These are phyloP conservation scores for Curvularia hawaiiensis DNA, from an alignment of 2,329 filamentous ascomycete genomes.

Conservation along the genomic window DNA sequence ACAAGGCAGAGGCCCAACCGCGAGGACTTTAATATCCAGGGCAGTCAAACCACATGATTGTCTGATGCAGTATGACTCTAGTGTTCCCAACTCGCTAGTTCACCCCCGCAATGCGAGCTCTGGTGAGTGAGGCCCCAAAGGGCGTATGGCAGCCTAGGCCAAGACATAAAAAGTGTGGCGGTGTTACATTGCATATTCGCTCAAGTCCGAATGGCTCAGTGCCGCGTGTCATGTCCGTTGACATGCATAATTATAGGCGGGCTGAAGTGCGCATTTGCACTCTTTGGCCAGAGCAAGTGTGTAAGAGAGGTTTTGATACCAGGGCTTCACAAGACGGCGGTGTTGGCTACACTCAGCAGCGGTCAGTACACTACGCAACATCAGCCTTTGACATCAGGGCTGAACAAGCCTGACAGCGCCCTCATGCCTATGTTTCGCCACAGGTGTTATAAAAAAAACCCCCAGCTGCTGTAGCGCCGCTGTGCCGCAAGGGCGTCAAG, in stretches of 20 bases:
- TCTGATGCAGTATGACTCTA: neutral
- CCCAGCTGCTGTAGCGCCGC: neutral
- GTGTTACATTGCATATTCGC: neutral
- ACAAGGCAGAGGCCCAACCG: neutral
- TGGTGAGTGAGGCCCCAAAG: neutral
- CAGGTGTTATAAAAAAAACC: neutral
- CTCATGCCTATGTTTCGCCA: neutral
- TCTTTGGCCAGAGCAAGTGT: neutral
- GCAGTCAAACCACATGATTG: neutral
- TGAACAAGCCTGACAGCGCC: neutral
- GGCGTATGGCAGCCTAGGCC: slow-evolving; percentile 8
- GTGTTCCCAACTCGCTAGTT: neutral
- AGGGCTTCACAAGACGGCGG: neutral
- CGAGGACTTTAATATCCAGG: neutral
- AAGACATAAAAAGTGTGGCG: neutral
- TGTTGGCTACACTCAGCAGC: too few species aligned
- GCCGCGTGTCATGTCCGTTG: neutral
- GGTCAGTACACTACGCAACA: too few species aligned
- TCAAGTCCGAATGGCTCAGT: neutral
- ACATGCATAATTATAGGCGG: neutral
- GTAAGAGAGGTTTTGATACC: neutral
- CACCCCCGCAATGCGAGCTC: neutral
- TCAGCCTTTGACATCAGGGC: neutral
- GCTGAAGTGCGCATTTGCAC: neutral
- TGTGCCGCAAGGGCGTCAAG: neutral